Evolutionary conservation across 1,139 yeast genomes (phyloP).

Genomic region (Petasospora rhodanensis): DNA sequence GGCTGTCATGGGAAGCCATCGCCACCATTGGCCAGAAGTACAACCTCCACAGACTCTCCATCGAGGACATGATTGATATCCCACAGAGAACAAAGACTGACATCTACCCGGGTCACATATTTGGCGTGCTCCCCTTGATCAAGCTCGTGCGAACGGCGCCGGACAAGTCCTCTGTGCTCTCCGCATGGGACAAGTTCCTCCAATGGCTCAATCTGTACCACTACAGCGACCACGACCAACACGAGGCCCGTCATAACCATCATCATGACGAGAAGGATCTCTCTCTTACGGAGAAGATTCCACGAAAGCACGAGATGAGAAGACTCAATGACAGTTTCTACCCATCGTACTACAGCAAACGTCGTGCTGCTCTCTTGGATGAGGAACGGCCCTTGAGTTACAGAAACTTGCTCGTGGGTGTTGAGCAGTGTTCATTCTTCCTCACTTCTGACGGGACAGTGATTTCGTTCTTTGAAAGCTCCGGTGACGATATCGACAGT

Average conservation of each 20-base stretch:
- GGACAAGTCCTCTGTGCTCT: conserved; percentile 1
- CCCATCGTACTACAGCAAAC: conserved; percentile 25
- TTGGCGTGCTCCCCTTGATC: conserved; percentile 47
- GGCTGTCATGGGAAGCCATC: conserved; percentile 51
- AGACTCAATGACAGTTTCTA: conserved; percentile 27
- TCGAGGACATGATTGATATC: conserved; percentile 55
- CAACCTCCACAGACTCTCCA: conserved; percentile 42
- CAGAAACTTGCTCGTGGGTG: conserved; percentile 42
- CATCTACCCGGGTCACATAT: conserved; percentile 42
- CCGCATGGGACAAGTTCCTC: conserved; percentile 13
- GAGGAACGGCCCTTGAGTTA: conserved; percentile 41
- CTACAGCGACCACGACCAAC: conserved; percentile 4
- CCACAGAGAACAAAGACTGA: conserved; percentile 55
- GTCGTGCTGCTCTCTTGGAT: conserved; percentile 36
- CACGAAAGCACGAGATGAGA: conserved; percentile 24
- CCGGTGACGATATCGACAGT: conserved; percentile 44
- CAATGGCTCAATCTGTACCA: conserved; percentile 10
- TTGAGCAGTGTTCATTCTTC: conserved; percentile 50
- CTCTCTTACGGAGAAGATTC: conserved; percentile 21
- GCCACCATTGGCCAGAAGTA: conserved; percentile 37
- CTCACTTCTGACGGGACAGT: conserved; percentile 40
- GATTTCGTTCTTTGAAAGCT: conserved; percentile 50
- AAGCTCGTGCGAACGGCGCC: conserved; percentile 32
- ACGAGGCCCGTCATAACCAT: conserved; percentile 1
- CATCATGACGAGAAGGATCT: neutral